Evolutionary conservation across 345 rosid genomes (phyloP), one percentile per base, ranked within the genome.

Genomic region (Angophora floribunda): DNA sequence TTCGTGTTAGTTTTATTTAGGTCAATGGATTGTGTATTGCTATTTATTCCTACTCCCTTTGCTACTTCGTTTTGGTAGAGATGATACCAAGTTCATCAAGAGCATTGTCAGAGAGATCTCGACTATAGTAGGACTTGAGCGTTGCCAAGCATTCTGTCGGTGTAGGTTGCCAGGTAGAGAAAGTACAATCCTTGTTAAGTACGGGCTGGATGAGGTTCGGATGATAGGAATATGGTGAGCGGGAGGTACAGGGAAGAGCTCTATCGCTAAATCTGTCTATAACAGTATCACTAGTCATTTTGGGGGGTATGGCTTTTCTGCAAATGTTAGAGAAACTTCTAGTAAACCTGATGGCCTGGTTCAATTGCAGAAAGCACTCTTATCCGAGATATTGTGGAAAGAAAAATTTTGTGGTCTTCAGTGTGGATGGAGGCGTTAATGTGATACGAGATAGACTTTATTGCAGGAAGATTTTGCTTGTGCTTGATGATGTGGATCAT

Each of bases 261-360:
- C 88, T 9, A 51, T 93, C 2, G 92, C 96, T 8, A 88, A 87
- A 86, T 90, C 65, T 61, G 44, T 92, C 2, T 91, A 86, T 52
- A 90, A 91, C 49, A 7, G 53, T n/a, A 86, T 91, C 15, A 82
- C 88, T 8, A 7, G 17, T 24, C 49, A 51, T 19, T 94, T 94
- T 75, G 90, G 91, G 13, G 90, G 91, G 32, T 86, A 85, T 19
- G 87, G 88, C 89, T 91, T 94, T 6, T 67, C 92, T 30, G 86
- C 84, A 15, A 91, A 92, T 86, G 95, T 93, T 30, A 91, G 93
- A 87, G 91, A 91, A 87, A 89, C 22, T 6, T 82, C 88, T 8
- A 26, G 26, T 67, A 85, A 67, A 41, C 41, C 52, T 17, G 36
- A 86, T 2, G 88, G 88, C 61, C 49, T 88, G 1, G 88, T 70